These are phyloP conservation scores for Begonia peltatifolia DNA, from an alignment of 306 rosid genomes.

Conservation along the genomic window DNA sequence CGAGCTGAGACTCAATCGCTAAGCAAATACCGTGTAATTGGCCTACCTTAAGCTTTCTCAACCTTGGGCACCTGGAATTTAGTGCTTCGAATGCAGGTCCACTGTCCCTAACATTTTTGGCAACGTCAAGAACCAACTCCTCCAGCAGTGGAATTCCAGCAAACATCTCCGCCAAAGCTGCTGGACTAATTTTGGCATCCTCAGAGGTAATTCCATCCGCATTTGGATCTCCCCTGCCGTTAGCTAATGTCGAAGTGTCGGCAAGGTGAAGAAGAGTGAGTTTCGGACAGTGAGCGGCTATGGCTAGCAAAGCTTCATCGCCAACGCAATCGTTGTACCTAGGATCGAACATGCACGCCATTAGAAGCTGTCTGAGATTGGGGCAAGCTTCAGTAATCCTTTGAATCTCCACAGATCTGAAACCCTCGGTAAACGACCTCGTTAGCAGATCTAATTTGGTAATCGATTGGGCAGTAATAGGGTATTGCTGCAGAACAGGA, in stretches of 20 bases:
- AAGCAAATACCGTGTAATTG: slow-evolving; percentile 77
- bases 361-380: slow-evolving; percentile 43
- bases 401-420: slow-evolving; percentile 45
- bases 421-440: slow-evolving; percentile 55
- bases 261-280: slow-evolving; percentile 57
- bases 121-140: slow-evolving; percentile 71
- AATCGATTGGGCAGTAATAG: slow-evolving; percentile 34
- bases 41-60: slow-evolving; percentile 56
- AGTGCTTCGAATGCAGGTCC: slow-evolving; percentile 60
- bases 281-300: slow-evolving; percentile 48
- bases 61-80: slow-evolving; percentile 45
- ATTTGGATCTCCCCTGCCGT: slow-evolving; percentile 37
- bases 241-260: slow-evolving; percentile 48
- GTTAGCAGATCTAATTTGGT: slow-evolving; percentile 53
- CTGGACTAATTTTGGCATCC: slow-evolving; percentile 51
- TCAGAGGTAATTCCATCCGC: slow-evolving; percentile 38
- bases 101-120: slow-evolving; percentile 63
- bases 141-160: slow-evolving; percentile 60
- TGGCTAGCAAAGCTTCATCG: slow-evolving; percentile 42
- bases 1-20: slow-evolving; percentile 59
- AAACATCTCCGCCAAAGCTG: slow-evolving; percentile 43
- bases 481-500: slow-evolving; percentile 40
- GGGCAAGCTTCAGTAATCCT: slow-evolving; percentile 56
- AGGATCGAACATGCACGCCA: slow-evolving; percentile 75
- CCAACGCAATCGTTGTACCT: slow-evolving; percentile 65